Evolutionary conservation across 75 land plant genomes (phyloP).

Genomic region (Sequoiadendron giganteum): DNA sequence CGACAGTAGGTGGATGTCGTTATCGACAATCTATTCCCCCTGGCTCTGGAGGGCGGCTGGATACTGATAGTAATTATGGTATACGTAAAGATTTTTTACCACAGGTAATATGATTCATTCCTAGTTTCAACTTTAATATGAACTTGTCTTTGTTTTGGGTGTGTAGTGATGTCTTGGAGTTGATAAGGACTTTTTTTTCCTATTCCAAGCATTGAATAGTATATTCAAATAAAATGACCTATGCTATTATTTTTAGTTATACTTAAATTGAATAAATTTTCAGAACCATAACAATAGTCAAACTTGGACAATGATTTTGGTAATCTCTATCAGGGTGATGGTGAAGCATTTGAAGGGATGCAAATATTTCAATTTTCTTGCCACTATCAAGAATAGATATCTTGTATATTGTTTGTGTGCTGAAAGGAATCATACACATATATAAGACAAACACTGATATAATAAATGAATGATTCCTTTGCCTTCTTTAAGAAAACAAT

Average conservation of each 20-base stretch:
- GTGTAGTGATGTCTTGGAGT: not conserved
- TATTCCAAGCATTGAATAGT: not conserved
- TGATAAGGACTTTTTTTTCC: not conserved
- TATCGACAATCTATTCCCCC: constrained; percentile 82
- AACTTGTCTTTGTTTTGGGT: not conserved
- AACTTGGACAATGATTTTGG: not conserved
- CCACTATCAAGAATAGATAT: not conserved
- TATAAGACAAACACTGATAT: not conserved
- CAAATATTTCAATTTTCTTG: not conserved
- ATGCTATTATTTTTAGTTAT: not conserved
- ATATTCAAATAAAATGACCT: not conserved
- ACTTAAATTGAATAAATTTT: not conserved
- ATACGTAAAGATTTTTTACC: constrained; percentile 69
- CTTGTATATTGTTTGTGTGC: not conserved
- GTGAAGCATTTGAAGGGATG: not conserved
- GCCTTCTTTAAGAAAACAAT: not conserved
- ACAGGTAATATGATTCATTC: constrained; percentile 43
- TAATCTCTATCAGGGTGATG: not conserved
- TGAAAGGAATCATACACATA: not conserved
- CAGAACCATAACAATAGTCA: not conserved
- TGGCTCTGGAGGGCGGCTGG: constrained; percentile 57
- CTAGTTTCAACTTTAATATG: not conserved
- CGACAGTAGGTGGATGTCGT: constrained; percentile 70
- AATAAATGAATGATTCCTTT: not conserved
- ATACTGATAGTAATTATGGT: constrained; percentile 67